phyloP scores from a whole-genome alignment of 345 rosid genomes.

The Hirschfeldia incana region DNA sequence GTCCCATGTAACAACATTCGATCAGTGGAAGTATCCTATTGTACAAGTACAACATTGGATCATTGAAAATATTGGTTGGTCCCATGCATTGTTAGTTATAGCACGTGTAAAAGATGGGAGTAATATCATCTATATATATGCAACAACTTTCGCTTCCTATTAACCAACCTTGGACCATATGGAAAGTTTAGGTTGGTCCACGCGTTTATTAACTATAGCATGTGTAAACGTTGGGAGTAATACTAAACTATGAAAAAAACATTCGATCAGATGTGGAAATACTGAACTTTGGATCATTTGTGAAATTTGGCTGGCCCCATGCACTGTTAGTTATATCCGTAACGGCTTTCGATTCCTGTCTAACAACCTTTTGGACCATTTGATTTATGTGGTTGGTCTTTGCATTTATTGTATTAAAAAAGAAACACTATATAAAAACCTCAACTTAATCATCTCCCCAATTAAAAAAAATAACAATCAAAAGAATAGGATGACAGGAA shows the following conservation, averaged over 20 bases:
- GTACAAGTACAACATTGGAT: background rate
- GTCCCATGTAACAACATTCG: too few species aligned
- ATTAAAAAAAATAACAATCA: background rate
- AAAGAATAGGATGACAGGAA: constrained; percentile 23
- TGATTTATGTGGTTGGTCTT: background rate
- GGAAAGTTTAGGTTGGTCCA: too few species aligned
- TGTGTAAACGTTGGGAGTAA: too few species aligned
- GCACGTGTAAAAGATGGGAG: background rate
- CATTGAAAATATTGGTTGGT: background rate
- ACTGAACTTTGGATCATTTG: background rate
- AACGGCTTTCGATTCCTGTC: too few species aligned
- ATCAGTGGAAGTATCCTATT: background rate
- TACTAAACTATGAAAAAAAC: too few species aligned
- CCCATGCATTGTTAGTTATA: background rate
- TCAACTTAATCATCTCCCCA: background rate
- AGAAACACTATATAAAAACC: constrained; percentile 11
- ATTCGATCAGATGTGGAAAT: too few species aligned
- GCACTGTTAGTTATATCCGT: too few species aligned
- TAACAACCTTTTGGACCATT: background rate
- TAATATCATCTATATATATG: background rate
- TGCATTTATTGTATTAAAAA: background rate
- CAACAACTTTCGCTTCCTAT: background rate
- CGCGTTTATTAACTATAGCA: too few species aligned
- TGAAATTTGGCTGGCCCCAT: background rate
- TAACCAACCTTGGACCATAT: too few species aligned